Conservation (phyloP, 352 stramenopile genomes). For the Phytophthora tubulina region DNA sequence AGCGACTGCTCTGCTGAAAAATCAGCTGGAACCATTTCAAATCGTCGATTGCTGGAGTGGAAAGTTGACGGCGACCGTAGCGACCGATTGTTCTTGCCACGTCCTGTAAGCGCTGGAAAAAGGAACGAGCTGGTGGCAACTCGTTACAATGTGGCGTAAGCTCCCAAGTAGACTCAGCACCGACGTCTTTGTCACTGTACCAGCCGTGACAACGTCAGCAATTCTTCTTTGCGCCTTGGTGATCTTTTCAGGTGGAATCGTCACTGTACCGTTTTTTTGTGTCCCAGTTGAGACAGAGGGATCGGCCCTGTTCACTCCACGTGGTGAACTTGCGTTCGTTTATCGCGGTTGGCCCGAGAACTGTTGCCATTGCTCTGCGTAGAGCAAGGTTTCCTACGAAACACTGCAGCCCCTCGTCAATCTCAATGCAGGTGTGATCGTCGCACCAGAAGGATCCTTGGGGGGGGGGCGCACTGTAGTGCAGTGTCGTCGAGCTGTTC, state of each 20-base stretch:
- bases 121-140: not conserved
- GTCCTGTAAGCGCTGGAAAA: slow-evolving; percentile 6
- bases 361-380: slow-evolving; percentile 9
- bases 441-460: slow-evolving; percentile 7
- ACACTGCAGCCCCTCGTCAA: not conserved
- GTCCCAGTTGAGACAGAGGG: not conserved
- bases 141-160: not conserved
- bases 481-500: not conserved
- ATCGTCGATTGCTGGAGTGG: not conserved
- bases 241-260: slow-evolving; percentile 6
- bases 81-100: not conserved
- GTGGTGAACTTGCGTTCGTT: slow-evolving; percentile 9
- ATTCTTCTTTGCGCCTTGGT: not conserved
- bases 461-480: too few relatives aligned
- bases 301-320: not conserved
- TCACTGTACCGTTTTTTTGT: not conserved
- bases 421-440: not conserved
- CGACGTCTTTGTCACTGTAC: not conserved
- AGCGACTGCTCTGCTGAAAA: not conserved
- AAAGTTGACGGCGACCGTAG: not conserved
- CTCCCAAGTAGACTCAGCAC: not conserved
- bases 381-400: not conserved
- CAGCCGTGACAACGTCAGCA: not conserved
- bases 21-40: slow-evolving; percentile 3
- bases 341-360: not conserved